These are phyloP conservation scores for Serendipita sp. DNA, from an alignment of 768 basidiomycete species.

Conservation along the genomic window DNA sequence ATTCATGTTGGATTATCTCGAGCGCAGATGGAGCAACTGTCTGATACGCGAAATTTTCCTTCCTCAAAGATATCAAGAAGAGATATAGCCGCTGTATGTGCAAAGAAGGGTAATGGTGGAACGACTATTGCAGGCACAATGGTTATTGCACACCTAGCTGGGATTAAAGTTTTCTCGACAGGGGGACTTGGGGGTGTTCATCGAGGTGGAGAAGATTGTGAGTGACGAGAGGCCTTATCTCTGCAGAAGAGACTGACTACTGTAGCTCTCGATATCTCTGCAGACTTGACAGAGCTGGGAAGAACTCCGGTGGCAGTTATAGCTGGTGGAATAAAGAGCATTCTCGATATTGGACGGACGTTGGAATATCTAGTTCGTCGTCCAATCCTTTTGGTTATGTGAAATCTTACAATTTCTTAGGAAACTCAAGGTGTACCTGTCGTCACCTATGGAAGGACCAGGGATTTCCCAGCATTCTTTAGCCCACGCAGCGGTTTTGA, in stretches of 20 bases:
- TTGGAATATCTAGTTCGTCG: conserved; percentile 55
- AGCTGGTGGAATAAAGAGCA: conserved; percentile 88
- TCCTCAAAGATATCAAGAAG: conserved; percentile 47
- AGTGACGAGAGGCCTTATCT: conserved; percentile 9
- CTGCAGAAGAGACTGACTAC: neutral
- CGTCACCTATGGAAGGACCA: conserved; percentile 52
- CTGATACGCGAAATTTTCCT: conserved; percentile 30
- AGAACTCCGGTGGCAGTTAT: conserved; percentile 84
- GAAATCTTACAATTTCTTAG: conserved; percentile 25
- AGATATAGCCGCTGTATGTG: conserved; percentile 64
- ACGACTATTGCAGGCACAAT: conserved; percentile 32
- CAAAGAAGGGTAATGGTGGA: conserved; percentile 57
- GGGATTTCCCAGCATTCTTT: conserved; percentile 97
- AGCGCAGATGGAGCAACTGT: conserved; percentile 50
- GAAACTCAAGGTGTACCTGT: conserved; percentile 94
- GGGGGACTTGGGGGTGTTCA: conserved; percentile 92
- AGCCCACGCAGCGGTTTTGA: conserved; percentile 66
- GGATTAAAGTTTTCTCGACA: conserved; percentile 86
- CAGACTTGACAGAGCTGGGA: conserved; percentile 79
- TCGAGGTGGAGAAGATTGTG: conserved; percentile 54
- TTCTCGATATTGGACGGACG: conserved; percentile 82
- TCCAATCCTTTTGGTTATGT: neutral
- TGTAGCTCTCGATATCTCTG: conserved; percentile 85
- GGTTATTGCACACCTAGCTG: conserved; percentile 39
- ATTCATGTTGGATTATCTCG: conserved; percentile 70